A percentile compares a stretch with the other conserved stretches of the same genome.
Conservation (phyloP, 176 grass and related monocot species). For the Stipa capillata region DNA sequence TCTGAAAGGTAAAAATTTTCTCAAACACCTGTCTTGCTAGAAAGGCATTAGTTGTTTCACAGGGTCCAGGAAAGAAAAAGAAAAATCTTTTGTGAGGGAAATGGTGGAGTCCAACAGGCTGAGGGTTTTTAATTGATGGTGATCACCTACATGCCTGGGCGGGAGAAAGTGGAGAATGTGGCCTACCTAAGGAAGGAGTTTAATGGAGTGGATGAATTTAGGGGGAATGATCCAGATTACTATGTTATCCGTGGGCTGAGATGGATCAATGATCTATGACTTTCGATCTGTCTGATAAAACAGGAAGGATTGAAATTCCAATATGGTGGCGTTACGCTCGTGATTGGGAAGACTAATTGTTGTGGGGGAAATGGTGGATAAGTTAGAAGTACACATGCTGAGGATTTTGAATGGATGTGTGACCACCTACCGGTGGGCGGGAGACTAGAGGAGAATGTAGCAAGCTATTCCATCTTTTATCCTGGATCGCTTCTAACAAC, state of each 20-base stretch:
- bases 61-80: neutral
- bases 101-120: neutral
- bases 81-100: neutral
- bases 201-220: neutral
- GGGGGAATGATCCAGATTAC: neutral
- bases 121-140: neutral
- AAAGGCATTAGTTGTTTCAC: neutral
- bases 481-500: neutral
- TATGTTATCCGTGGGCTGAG: neutral
- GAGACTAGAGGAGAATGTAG: no score
- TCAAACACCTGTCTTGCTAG: neutral
- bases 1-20: conserved; percentile 34
- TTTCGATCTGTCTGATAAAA: neutral
- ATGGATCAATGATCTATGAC: neutral
- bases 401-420: no score
- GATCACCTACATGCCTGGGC: neutral
- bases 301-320: neutral
- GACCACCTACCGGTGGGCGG: no score
- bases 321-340: no score
- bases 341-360: no score
- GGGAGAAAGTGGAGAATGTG: neutral
- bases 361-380: no score
- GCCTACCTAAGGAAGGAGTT: neutral
- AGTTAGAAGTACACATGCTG: no score
- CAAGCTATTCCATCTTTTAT: neutral